Base-by-base conservation (phyloP, 192 early-diverging fungal genomes). In the Podila clonocystis region DNA sequence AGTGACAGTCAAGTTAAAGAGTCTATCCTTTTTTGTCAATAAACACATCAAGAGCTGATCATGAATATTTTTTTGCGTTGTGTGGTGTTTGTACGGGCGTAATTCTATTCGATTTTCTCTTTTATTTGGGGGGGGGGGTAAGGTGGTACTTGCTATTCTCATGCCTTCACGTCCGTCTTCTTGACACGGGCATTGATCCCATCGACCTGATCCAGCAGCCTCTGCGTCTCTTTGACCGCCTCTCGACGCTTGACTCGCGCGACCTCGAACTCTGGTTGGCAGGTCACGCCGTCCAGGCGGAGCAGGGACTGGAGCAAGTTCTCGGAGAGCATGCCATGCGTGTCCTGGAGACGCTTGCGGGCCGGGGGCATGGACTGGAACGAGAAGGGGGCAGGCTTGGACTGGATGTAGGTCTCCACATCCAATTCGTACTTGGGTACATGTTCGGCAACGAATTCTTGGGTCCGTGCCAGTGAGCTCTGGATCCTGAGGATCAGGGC, bases 171-270 rank as follows among this genome's bases (percentile, higher is more conserved):
- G 38, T 90, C 89, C 17, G 82, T 83, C 71, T 87, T 84, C 68
- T 88, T 89, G 55, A 91, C 88, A 20, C 72, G 73, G n/a, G 87
- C 87, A 68, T 88, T 91, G 65, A 89, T 82, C 38, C 78, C 84
- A 86, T 97, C 95, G 75, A 94, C 86, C 66, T 87, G 79, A 82
- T 96, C 94, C 82, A 96, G 84, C 83, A 90, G 84, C 61, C 84
- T 88, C 84, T 97, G 95, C 24, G 92, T 85, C 41, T 86, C 70
- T 70, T 87, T 84, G 48, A 97, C 95, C 6, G 89, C 91, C 77
- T 93, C 89, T 67, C 88, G 85, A 82, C 95, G 80, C 80, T 89
- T 91, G 78, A 87, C 74, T 55, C 95, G 76, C 11, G 94, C 93
- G 34, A 87, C 87, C 30, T 93, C 90, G 67, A 93, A 90, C 2